A percentile compares a stretch with the other conserved stretches of the same genome.
These are phyloP conservation scores for Trichaptum fuscoviolaceum DNA, from an alignment of 768 basidiomycete genomes.

Conservation along the genomic window DNA sequence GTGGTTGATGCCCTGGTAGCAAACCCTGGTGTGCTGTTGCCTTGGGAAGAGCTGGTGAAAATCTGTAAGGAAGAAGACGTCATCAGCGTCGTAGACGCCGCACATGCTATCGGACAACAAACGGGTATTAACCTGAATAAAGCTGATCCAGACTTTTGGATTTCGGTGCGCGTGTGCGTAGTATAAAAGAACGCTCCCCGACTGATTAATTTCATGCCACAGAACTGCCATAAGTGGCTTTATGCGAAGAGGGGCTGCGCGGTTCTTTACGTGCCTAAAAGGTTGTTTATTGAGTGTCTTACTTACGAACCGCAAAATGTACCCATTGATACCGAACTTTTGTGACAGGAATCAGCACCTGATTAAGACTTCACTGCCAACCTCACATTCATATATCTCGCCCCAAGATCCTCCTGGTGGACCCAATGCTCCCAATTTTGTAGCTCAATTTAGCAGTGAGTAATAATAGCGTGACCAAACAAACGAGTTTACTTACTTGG, in stretches of 20 bases:
- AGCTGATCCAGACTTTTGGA: constrained; percentile 68
- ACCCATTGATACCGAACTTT: constrained; percentile 3
- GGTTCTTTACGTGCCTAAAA: constrained; percentile 66
- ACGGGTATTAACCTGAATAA: constrained; percentile 50
- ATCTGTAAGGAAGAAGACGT: constrained; percentile 61
- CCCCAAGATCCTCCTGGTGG: constrained; percentile 32
- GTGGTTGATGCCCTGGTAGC: constrained; percentile 66
- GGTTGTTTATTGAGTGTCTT: constrained; percentile 28
- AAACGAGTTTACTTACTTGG: neutral
- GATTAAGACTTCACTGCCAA: constrained; percentile 56
- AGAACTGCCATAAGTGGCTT: constrained; percentile 89
- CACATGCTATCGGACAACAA: constrained; percentile 75
- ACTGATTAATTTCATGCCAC: constrained; percentile 2
- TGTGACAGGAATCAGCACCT: constrained; percentile 57
- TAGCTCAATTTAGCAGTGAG: constrained; percentile 48
- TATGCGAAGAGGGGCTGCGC: constrained; percentile 63
- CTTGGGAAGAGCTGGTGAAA: constrained; percentile 66
- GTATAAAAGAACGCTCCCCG: neutral
- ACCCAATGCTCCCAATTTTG: constrained; percentile 32
- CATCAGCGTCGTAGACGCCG: constrained; percentile 71
- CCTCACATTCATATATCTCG: constrained; percentile 46
- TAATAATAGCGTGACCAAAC: constrained; percentile 23
- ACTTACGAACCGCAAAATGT: neutral
- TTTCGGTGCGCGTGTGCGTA: constrained; percentile 44
- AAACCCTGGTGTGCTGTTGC: constrained; percentile 55